These are phyloP conservation scores for Hexamita inflata DNA, from an alignment of 208 protist species.

Conservation along the genomic window DNA sequence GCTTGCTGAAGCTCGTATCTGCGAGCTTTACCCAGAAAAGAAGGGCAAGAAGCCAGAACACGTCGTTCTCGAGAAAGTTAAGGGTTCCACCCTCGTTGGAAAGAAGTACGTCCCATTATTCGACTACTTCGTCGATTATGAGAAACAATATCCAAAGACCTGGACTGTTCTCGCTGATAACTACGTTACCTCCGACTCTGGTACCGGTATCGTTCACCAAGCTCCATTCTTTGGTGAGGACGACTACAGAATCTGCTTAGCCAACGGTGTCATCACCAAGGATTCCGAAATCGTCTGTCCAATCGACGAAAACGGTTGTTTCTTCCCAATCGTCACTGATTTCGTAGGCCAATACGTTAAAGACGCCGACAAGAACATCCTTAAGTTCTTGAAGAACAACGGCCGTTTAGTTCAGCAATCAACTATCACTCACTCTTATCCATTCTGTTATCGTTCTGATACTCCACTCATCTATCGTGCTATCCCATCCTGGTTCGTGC, in stretches of 20 bases:
- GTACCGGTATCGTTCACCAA: constrained; percentile 97
- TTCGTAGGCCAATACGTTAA: constrained; percentile 79
- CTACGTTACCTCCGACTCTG: constrained; percentile 86
- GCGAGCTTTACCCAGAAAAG: constrained; percentile 40
- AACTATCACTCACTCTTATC: constrained; percentile 85
- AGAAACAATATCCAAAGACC: constrained; percentile 5
- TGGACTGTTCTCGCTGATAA: constrained; percentile 75
- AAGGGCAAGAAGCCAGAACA: constrained; percentile 18
- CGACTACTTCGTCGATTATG: constrained; percentile 23
- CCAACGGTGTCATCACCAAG: constrained; percentile 68
- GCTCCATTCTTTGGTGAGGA: constrained; percentile 99
- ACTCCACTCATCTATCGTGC: constrained; percentile 85
- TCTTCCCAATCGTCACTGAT: constrained; percentile 78
- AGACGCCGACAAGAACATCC: constrained; percentile 79
- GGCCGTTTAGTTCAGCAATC: constrained; percentile 66
- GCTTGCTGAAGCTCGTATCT: constrained; percentile 44
- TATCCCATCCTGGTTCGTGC: constrained; percentile 94
- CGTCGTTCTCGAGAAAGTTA: constrained; percentile 32
- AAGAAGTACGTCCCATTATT: constrained; percentile 31
- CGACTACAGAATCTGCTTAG: constrained; percentile 77
- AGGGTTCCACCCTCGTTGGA: constrained; percentile 26
- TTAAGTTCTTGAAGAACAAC: constrained; percentile 67
- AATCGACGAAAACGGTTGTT: constrained; percentile 88
- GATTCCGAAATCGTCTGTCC: constrained; percentile 69
- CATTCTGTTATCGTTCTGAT: constrained; percentile 96